Evolutionary conservation across 768 basidiomycete species (phyloP).

Genomic region (Boletales sp.): DNA sequence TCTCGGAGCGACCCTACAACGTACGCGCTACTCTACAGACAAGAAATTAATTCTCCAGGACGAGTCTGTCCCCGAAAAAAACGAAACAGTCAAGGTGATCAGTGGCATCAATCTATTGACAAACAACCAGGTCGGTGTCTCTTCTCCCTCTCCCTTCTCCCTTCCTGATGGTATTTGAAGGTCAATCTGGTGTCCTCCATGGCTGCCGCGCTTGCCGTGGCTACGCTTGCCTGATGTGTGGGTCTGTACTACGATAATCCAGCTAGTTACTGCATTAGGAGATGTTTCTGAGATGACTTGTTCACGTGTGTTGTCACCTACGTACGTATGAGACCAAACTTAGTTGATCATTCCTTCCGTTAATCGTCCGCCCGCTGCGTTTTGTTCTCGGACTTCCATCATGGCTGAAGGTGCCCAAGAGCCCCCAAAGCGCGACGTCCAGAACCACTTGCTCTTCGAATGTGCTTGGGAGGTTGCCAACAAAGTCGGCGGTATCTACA

Average conservation of each 20-base stretch:
- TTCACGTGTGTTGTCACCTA: constrained; percentile 6
- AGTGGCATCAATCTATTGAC: constrained; percentile 66
- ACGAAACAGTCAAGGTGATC: constrained; percentile 53
- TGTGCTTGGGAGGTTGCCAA: constrained; percentile 98
- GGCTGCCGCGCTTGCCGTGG: constrained; percentile 36
- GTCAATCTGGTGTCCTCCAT: constrained; percentile 45
- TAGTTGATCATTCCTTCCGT: neutral
- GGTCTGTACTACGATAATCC: neutral
- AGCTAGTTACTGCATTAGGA: constrained; percentile 23
- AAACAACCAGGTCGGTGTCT: constrained; percentile 71
- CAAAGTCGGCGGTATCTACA: constrained; percentile 99
- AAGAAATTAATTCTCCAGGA: constrained; percentile 66
- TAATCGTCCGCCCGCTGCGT: neutral
- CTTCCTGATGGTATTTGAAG: constrained; percentile 18
- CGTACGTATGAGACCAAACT: too few species aligned
- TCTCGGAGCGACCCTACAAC: constrained; percentile 83
- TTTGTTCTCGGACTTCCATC: neutral
- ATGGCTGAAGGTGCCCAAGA: constrained; percentile 23
- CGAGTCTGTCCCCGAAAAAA: constrained; percentile 30
- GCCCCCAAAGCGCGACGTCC: constrained; percentile 60
- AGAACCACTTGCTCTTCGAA: constrained; percentile 83
- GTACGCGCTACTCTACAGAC: constrained; percentile 65
- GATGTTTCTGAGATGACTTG: constrained; percentile 6
- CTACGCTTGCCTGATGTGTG: constrained; percentile 27
- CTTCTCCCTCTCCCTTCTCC: neutral